Evolutionary conservation across 176 grass and related monocot genomes (phyloP), one percentile per base, ranked within the genome.

Genomic region (Pontederia paniculata): DNA sequence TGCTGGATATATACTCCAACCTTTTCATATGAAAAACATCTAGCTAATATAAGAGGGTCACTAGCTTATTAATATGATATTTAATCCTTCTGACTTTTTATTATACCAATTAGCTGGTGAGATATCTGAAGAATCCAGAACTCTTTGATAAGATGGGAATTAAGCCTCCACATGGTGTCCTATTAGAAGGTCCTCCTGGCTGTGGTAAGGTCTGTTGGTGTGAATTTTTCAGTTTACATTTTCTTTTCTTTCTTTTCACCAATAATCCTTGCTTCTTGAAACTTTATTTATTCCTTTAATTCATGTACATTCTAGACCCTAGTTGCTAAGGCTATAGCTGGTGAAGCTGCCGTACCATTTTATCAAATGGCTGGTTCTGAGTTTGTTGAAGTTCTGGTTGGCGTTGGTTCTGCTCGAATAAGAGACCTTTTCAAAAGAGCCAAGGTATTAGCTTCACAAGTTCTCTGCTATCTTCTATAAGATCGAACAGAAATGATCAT

Each of bases 331-430:
- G 73, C 73, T 51, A 75, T 75, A 28, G 73, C 73, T 57, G 73
- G 73, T 75, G 73, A 75, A 67, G 73, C 73, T 58, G 45, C 54
- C 14, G 73, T 75, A 13, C 73, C 73, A 67, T 75, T 75, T 59
- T 75, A 75, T 68, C 73, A 75, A 75, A 75, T 75, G 73, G 73
- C 73, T 68, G 73, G 73, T 42, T 75, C 73, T 53, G 73, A 75
- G 52, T 75, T 75, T 75, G 73, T 75, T 52, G 73, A 75, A 52
- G 61, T 75, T 43, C 54, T 75, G 19, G 73, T 75, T 66, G 73
- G 73, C 60, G 73, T 75, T 44, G 73, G 73, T 51, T 75, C 73
- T 58, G 73, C 73, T 75, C 42, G 73, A 48, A 75, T 75, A 42
- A 58, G 73, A 42, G 73, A 75, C 52, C 73, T 75, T 57, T 75